Base-by-base conservation (phyloP, 164 flowering plant species). In the Santalum album region DNA sequence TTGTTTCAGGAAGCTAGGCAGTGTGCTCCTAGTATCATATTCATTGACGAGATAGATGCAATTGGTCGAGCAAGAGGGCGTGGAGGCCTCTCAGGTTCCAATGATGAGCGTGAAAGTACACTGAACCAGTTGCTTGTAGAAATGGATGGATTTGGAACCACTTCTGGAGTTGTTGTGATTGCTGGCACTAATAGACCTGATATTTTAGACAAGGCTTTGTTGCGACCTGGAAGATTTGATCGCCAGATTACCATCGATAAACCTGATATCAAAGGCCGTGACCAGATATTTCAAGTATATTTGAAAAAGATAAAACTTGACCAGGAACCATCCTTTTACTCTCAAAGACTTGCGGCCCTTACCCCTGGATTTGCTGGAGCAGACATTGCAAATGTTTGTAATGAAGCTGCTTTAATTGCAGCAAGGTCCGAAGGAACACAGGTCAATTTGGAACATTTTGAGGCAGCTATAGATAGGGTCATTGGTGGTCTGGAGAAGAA, bases 351-450 rank as follows among this genome's bases (percentile, higher is more conserved):
- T 65, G 97, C 97, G n/a, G 90, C 89, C 43, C 77, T 83, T 11
- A 90, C 97, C 38, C 94, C 95, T 57, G 97, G 96, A 51, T 87
- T 90, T 78, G 84, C 94, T 63, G 97, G 96, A 53, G 96, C 97
- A 1, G 97, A 90, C 74, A 83, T 87, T 68, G 95, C 96, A 60
- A 90, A 90, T 66, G 80, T 90, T 55, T 81, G 85, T 60, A 90
- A 87, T 62, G 96, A 87, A 71, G 97, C 94, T 55, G 97, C 97
- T 53, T 63, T 87, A 54, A 78, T 87, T 68, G 96, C 96, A 58
- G 97, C 94, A 24, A 78, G 95, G 65, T 48, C 25, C 54, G 97
- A 85, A 52, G 60, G 63, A 20, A 25, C 72, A 39, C 50, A 53
- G 61, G 73, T 87, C 42, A 75, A 73, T 6, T 77, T 83, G 96